Conservation (phyloP, 257 asterid genomes). For the Nyctanthes arbortristis region DNA sequence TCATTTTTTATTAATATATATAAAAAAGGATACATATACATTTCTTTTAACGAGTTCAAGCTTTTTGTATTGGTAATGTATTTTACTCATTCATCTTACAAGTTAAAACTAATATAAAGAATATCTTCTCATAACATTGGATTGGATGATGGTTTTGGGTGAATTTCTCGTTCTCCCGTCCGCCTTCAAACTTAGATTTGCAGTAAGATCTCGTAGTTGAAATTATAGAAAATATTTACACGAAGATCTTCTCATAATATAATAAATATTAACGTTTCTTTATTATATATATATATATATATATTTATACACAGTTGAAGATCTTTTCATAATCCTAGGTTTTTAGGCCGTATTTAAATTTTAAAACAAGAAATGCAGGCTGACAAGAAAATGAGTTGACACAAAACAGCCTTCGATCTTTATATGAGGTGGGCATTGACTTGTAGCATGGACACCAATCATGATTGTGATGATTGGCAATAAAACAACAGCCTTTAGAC, state of each 20-base stretch:
- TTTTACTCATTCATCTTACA: too few relatives aligned
- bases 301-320: neutral
- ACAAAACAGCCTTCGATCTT: neutral
- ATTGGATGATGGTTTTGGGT: too few relatives aligned
- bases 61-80: neutral
- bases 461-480: constrained; percentile 38
- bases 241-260: too few relatives aligned
- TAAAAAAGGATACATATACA: neutral
- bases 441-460: constrained; percentile 9
- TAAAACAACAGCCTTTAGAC: constrained; percentile 33
- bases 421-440: constrained; percentile 18
- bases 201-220: too few relatives aligned
- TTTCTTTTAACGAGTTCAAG: neutral
- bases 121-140: too few relatives aligned
- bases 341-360: too few relatives aligned
- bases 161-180: too few relatives aligned
- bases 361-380: neutral
- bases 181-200: too few relatives aligned
- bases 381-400: neutral
- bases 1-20: neutral
- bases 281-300: constrained; percentile 22
- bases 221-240: too few relatives aligned
- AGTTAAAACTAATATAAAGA: too few relatives aligned
- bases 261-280: constrained; percentile 14
- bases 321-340: constrained; percentile 18